Base-by-base conservation (phyloP, 179 eudicot genomes). In the Carnegiea gigantea region DNA sequence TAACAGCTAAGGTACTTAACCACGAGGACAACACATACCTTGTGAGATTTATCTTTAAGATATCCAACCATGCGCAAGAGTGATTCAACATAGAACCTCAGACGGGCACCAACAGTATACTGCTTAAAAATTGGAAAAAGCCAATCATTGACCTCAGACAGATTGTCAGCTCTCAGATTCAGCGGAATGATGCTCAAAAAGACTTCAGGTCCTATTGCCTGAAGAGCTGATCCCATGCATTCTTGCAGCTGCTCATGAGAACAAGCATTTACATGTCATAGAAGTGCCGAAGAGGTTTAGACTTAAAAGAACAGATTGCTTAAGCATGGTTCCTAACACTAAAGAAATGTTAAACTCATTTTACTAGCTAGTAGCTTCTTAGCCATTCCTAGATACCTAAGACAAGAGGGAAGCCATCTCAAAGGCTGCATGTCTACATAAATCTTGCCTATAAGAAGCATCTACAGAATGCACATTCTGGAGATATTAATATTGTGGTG, bases 131-230 rank as follows among this genome's bases (percentile, higher is more conserved):
- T 91, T 46, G 97, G 99, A 71, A 97, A 87, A 62, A 97, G 92
- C 98, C 99, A 97, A 59, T 86, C 87, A 86, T 91, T 95, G 70
- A 92, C 91, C 85, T 91, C 93, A 44, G 95, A 90, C 24, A 88
- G 86, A 65, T 86, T 87, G 77, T 88, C 91, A 62, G 89, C 88
- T 72, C 89, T 92, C 90, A 97, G 79, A 79, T 90, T 97, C 46
- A 97, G 89, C 28, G 99, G 98, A 14, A 97, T 74, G 85, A 93
- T 75, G 80, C 88, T 84, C 77, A 97, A 85, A 79, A 96, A 95
- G 18, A 76, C 87, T 86, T 95, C 98, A 78, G 99, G 97, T 64
- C 99, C 99, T 95, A 97, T 89, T 77, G 98, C 93, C 79, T 90
- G 89, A 78, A 97, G 88, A 80, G 99, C 97, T 65, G 94, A 88